Evolutionary conservation across 75 land plant genomes (phyloP), one percentile per base, ranked within the genome.

Genomic region (Larix kaempferi): DNA sequence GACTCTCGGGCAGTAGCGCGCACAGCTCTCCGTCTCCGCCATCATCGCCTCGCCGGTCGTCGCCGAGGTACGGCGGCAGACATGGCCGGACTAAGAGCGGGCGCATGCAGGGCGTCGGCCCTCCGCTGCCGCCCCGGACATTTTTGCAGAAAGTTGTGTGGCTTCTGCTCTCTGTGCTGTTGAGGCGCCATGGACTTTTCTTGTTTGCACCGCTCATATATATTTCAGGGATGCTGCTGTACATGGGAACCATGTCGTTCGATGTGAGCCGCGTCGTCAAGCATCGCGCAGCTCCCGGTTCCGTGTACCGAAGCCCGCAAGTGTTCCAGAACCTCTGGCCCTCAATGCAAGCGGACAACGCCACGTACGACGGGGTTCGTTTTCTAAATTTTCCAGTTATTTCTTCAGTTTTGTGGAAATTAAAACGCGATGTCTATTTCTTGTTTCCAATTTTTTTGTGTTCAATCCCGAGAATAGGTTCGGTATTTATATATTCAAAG

Each of bases 171-270:
- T 89, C 93, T 7, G 72, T 95, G n/a, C 80, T 95, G 21, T 81
- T 95, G 60, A 82, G 91, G 60, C 86, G 96, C 13, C 98, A 86
- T 78, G 91, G 89, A 52, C 61, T 96, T 64, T 86, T 96, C 44
- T 80, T 96, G 21, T 86, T 96, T 69, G 95, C 98, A 3, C 99
- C 99, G 55, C 79, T 96, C 26, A 62, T 96, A 2, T 96, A 96
- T 69, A 87, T 96, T 65, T 78, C 93, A 15, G 87, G 89, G 13
- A 90, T 94, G 91, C 81, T 96, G 44, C 54, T 94, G 58, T 96
- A 91, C 82, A 94, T 96, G 95, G 94, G 93, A 14, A 76, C 93
- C 19, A 82, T 88, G 1, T 82, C 90, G 12, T 80, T 92, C 52
- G 93, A 92, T 74, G 77, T 78, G 44, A 80, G 79, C 44, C 89